Conservation (phyloP, 2,329 filamentous ascomycete species). For the Penicillium sp. region DNA sequence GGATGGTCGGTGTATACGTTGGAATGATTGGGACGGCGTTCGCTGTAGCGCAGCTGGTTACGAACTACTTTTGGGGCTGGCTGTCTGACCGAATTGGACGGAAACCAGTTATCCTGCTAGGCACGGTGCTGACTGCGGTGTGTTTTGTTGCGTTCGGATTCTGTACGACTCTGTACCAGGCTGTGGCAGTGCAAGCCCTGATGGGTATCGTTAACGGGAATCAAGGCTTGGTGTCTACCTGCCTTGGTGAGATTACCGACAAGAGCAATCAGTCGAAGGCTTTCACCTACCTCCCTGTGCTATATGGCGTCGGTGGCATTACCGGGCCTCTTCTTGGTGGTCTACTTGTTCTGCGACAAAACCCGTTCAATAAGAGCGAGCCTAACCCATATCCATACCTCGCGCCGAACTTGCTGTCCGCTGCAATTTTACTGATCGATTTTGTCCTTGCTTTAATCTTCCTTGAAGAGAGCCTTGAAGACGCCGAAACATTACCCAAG, state of each 20-base stretch:
- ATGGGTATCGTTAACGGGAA: constrained; percentile 97
- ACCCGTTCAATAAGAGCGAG: constrained; percentile 58
- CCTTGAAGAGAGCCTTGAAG: constrained; percentile 83
- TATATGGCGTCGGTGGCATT: constrained; percentile 95
- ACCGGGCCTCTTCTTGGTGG: constrained; percentile 92
- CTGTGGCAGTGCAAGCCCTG: constrained; percentile 80
- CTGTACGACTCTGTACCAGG: constrained; percentile 79
- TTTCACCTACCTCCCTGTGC: constrained; percentile 91
- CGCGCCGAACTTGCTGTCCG: constrained; percentile 79
- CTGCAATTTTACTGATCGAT: constrained; percentile 72
- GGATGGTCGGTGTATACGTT: constrained; percentile 82
- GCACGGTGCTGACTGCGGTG: constrained; percentile 78
- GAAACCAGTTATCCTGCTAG: constrained; percentile 80
- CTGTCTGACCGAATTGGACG: constrained; percentile 78
- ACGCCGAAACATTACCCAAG: constrained; percentile 64
- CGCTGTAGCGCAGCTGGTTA: constrained; percentile 87
- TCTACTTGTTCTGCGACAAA: constrained; percentile 70
- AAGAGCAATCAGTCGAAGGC: constrained; percentile 91
- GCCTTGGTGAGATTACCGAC: constrained; percentile 92
- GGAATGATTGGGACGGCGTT: constrained; percentile 90
- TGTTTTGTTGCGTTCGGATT: constrained; percentile 90
- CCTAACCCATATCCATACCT: constrained; percentile 77
- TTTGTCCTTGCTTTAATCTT: constrained; percentile 77
- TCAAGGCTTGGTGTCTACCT: constrained; percentile 90
- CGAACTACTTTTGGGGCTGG: constrained; percentile 91